These are phyloP conservation scores for Penicillium nucicola DNA, from an alignment of 495 filamentous ascomycete genomes.

Conservation along the genomic window DNA sequence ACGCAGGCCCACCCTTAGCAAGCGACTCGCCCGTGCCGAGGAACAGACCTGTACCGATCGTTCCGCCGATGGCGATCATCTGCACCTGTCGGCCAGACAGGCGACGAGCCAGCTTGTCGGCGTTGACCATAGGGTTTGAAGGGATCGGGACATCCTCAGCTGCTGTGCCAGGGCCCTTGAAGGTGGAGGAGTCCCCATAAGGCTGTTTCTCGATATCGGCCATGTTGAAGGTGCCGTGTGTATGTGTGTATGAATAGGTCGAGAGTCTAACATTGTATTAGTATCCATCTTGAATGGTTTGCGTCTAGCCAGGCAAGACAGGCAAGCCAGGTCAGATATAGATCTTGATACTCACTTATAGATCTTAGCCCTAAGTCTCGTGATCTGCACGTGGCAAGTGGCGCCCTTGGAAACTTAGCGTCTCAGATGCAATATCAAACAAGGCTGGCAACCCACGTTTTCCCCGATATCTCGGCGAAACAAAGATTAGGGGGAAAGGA, in stretches of 20 bases:
- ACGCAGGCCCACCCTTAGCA: constrained; percentile 58
- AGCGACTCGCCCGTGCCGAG: constrained; percentile 59
- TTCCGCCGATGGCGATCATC: constrained; percentile 62
- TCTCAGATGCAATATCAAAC: neutral
- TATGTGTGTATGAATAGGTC: neutral
- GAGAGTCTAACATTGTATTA: neutral
- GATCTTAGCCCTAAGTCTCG: constrained; percentile 10
- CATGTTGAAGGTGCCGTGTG: neutral
- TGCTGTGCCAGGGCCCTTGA: constrained; percentile 5
- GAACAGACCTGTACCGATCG: constrained; percentile 66
- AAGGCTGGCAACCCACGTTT: neutral
- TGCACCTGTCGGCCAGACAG: constrained; percentile 53
- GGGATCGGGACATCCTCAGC: neutral
- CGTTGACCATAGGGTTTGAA: constrained; percentile 17
- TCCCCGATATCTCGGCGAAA: neutral
- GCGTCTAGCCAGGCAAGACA: too few species aligned
- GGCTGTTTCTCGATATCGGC: constrained; percentile 28
- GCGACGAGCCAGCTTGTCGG: constrained; percentile 34
- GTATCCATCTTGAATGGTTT: neutral
- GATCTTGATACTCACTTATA: neutral
- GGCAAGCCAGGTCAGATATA: neutral
- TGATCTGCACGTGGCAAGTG: constrained; percentile 13
- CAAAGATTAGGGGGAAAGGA: neutral
- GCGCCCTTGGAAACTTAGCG: constrained; percentile 2
- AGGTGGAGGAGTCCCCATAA: constrained; percentile 9